Evolutionary conservation across 495 filamentous ascomycete species (phyloP), one percentile per base, ranked within the genome.

Genomic region (Lophiotrema nucula): DNA sequence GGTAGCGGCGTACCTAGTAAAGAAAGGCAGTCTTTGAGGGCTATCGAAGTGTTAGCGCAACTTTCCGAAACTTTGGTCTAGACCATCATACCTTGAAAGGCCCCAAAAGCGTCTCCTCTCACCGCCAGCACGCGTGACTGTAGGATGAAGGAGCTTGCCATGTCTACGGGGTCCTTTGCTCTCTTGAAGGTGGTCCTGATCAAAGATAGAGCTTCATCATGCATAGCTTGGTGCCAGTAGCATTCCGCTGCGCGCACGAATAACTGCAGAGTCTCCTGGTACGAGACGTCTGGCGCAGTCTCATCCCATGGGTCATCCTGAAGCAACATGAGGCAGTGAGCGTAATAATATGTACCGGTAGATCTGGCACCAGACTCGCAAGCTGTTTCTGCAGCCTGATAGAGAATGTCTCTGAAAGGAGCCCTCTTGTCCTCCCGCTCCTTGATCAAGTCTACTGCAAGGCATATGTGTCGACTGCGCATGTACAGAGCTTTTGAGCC

Each of bases 281-380:
- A 95, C 51, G 83, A 84, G 1, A 88, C 84, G 68, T 95, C 91
- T n/a, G 79, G 74, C 22, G 70, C 65, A 10, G 74, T 75, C 23
- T 88, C 87, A 53, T 82, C 77, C 91, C 91, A 96, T 1, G 88
- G 85, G 51, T 89, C 72, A 16, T 83, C 74, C 67, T 93, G 89
- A 22, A 96, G 79, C 24, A 96, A 77, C n/a, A 76, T 77, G 45
- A 95, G 80, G 56, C 87, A 88, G 62, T 82, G 79, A 27, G 81
- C 79, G 71, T 85, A 92, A 68, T 90, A 95, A 72, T 83, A 87
- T 26, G 88, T 78, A 2, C 88, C 89, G 5, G 87, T 89, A 4
- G 86, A 83, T 39, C 87, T 78, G 16, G 89, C 90, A 23, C 91
- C 89, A 45, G 85, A 89, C 61, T 91, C 87, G 22, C 85, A 78